These are phyloP conservation scores for Metrosideros polymorpha DNA, from an alignment of 441 rosid species.

Conservation along the genomic window DNA sequence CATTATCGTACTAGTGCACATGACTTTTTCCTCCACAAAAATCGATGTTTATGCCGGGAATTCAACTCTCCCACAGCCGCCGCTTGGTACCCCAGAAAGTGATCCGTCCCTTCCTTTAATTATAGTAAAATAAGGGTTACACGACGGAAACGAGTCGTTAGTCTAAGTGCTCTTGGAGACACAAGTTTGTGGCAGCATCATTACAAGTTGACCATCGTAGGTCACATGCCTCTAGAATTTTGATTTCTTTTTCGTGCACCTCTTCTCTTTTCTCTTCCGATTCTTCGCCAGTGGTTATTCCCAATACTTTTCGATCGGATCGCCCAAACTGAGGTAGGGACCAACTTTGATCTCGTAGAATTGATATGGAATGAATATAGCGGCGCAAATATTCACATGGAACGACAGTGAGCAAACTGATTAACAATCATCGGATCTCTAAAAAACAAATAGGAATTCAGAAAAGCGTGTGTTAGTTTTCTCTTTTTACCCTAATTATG, in stretches of 20 bases:
- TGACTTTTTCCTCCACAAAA: background rate
- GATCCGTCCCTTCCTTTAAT: background rate
- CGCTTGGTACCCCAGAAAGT: background rate
- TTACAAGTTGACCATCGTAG: background rate
- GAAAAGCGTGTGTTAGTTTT: background rate
- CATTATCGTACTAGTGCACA: background rate
- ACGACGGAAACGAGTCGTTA: background rate
- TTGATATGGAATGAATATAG: background rate
- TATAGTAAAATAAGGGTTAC: background rate
- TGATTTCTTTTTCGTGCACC: too few species aligned
- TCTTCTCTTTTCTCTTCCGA: background rate
- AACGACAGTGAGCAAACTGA: rapidly evolving
- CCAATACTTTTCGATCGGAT: background rate
- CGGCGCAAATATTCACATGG: background rate
- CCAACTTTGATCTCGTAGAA: background rate
- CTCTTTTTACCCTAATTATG: background rate
- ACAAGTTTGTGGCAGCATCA: background rate
- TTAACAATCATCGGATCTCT: background rate
- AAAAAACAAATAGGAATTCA: background rate
- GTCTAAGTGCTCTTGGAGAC: background rate
- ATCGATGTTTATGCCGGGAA: background rate
- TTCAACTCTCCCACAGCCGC: background rate
- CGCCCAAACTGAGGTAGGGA: background rate
- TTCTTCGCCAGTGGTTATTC: background rate
- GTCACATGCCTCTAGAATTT: background rate